Percentiles rank a stretch among this genome's conserved stretches.
These are phyloP conservation scores for Acacia crassicarpa DNA, from an alignment of 306 rosid genomes.

Conservation along the genomic window DNA sequence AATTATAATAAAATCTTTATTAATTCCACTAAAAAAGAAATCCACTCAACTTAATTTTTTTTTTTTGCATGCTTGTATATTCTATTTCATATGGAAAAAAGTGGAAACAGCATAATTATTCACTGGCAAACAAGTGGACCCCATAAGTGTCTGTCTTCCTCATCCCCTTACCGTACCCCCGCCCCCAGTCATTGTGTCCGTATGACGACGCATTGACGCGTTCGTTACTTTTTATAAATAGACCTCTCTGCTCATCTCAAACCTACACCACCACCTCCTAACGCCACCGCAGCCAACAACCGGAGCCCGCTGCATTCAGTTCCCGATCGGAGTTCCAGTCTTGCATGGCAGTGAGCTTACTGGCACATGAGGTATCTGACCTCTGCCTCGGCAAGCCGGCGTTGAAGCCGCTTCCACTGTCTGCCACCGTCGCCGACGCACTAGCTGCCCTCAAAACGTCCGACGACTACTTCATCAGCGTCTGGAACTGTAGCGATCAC, in stretches of 20 bases:
- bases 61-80: no score
- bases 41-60: no score
- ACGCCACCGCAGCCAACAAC: background rate
- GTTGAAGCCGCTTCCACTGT: slow-evolving; percentile 59
- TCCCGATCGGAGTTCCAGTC: background rate
- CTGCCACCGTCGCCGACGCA: slow-evolving; percentile 81
- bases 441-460: slow-evolving; percentile 59
- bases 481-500: slow-evolving; percentile 63
- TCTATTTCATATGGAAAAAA: no score
- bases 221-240: background rate
- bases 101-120: no score
- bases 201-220: background rate
- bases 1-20: no score
- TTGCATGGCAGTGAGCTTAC: slow-evolving; percentile 96
- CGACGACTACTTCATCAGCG: slow-evolving; percentile 68
- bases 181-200: background rate
- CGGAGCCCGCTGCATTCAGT: background rate
- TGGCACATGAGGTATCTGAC: slow-evolving; percentile 79
- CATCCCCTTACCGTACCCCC: background rate
- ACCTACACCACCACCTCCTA: background rate
- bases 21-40: no score
- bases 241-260: background rate
- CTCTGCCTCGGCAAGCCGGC: slow-evolving; percentile 99
- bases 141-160: background rate
- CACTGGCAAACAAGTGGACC: background rate